phyloP scores from a whole-genome alignment of 345 rosid genomes.

The Orychophragmus violaceus region DNA sequence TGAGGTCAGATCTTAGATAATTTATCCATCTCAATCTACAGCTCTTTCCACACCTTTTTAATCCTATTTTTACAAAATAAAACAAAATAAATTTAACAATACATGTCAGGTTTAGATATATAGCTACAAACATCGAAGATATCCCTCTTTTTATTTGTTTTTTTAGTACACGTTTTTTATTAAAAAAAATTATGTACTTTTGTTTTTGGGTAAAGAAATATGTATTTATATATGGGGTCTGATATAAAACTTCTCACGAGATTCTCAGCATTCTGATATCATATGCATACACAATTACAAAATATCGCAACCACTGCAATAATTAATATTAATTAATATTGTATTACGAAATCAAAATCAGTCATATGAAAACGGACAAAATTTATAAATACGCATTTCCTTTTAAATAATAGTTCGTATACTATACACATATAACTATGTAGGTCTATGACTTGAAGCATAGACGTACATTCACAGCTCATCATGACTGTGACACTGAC shows the following conservation, averaged over 20 bases:
- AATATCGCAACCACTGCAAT: neutral
- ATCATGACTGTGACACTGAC: conserved; percentile 2
- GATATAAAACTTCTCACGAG: conserved; percentile 14
- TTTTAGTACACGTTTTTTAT: neutral
- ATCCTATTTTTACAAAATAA: conserved; percentile 32
- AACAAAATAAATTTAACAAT: neutral
- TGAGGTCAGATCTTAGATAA: conserved; percentile 64
- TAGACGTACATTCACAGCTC: neutral
- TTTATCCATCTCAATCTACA: conserved; percentile 92
- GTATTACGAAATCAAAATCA: neutral
- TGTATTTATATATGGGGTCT: neutral
- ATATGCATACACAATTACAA: neutral
- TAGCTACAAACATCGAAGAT: neutral
- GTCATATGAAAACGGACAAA: conserved; percentile 8
- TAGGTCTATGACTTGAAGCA: neutral
- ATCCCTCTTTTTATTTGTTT: neutral
- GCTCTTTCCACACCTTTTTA: conserved; percentile 86
- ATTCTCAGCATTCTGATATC: conserved; percentile 1
- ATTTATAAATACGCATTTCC: neutral
- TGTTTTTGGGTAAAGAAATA: neutral
- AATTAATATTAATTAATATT: neutral
- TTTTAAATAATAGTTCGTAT: neutral
- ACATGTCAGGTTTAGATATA: neutral
- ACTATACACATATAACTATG: neutral
- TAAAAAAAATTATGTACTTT: neutral